A percentile compares a stretch with the other conserved stretches of the same genome.
phyloP scores from a whole-genome alignment of 2,329 filamentous ascomycete genomes.

The Penicillium sumatraense region DNA sequence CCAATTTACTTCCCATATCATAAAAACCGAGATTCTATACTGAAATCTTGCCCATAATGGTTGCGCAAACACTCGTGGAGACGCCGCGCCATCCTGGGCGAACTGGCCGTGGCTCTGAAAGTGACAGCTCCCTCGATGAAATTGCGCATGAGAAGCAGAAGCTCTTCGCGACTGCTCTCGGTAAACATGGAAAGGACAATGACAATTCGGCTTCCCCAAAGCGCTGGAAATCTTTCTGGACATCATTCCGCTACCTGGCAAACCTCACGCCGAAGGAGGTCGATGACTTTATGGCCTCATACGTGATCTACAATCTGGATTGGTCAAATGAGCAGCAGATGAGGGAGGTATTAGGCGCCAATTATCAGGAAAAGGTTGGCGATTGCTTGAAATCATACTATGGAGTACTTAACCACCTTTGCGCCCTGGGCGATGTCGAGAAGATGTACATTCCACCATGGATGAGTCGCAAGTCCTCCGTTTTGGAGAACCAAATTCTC shows the following conservation, averaged over 20 bases:
- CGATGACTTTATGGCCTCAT: constrained; percentile 61
- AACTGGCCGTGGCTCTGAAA: constrained; percentile 26
- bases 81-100: constrained; percentile 25
- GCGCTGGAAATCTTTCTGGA: constrained; percentile 56
- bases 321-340: constrained; percentile 58
- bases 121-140: constrained; percentile 30
- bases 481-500: constrained; percentile 58
- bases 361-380: constrained; percentile 57
- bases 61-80: constrained; percentile 23
- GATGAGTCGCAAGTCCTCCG: constrained; percentile 56
- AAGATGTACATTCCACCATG: constrained; percentile 63
- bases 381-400: constrained; percentile 59
- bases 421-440: constrained; percentile 60
- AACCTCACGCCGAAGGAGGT: constrained; percentile 57
- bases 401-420: constrained; percentile 60
- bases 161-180: constrained; percentile 21
- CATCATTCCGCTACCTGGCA: constrained; percentile 56
- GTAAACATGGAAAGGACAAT: constrained; percentile 33
- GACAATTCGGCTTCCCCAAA: constrained; percentile 54
- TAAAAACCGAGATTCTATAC: constrained; percentile 8
- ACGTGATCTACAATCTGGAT: constrained; percentile 61
- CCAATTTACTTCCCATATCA: background rate
- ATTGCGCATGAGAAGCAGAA: constrained; percentile 30
- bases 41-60: constrained; percentile 19
- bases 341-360: constrained; percentile 52